Base-by-base conservation (phyloP, 2,329 filamentous ascomycete species). In the Colletotrichum cuscutae region DNA sequence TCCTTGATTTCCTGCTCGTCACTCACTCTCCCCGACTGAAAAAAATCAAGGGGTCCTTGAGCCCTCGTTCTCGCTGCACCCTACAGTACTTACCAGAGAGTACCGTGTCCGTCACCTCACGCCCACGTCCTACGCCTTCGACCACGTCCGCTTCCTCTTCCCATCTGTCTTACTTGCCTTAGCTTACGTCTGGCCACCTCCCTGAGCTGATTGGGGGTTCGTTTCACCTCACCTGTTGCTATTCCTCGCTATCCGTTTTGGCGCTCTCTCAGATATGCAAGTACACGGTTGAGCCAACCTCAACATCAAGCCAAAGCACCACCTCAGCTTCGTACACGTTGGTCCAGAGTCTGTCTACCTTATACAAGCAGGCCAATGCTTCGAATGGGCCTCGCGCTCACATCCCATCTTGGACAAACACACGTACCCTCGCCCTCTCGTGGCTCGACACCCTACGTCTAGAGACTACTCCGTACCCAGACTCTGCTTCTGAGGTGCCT, bases 401-500 rank as follows among this genome's bases (percentile, higher is more conserved):
- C 71, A 71, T 65, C 56, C 71, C 60, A 65, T 65, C 71, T 73
- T 71, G 61, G 28, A 65, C 67, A 71, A 61, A 71, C 49, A 65
- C 61, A 61, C 71, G 49, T 52, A 70, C 60, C 70, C 52, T 60
- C 35, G 7, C 61, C 67, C 46, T 59, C 66, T 65, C 66, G 58
- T 59, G 66, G 59, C 66, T 61, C 66, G 66, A 53, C 60, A 42
- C 60, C 53, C 54, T 53, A 30, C 37, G 6, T 19, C 37, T 42
- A 42, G 37, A 37, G 49, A 30, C 46, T 65, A 37, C 32, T 35
- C 32, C 32, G 11, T 35, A 35, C 56, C 32, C 57, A 61, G 57
- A 68, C 68, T 66, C 42, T 65, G 28, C 63, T 35, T 71, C 54
- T 70, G 32, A 35, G 32, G 32, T 35, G 59, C 32, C 13, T 5